phyloP scores from a whole-genome alignment of 345 rosid species.

The Nephelium lappaceum region DNA sequence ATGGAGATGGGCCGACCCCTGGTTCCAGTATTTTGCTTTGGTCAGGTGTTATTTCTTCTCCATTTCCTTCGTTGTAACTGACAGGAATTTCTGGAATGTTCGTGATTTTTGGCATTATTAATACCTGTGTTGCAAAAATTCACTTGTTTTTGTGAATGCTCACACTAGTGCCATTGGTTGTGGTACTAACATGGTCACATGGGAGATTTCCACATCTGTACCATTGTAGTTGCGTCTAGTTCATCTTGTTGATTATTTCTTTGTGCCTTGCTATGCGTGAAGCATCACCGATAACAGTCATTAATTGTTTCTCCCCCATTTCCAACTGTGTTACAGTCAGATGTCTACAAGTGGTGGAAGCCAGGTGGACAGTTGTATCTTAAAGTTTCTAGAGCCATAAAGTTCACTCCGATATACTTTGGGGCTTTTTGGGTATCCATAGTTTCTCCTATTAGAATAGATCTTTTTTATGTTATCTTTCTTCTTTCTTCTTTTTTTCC shows the following conservation, averaged over 20 bases:
- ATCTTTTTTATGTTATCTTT: not conserved
- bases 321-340: slow-evolving; percentile 46
- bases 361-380: slow-evolving; percentile 67
- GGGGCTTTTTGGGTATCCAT: slow-evolving; percentile 80
- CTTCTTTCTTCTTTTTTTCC: not conserved
- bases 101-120: not conserved
- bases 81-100: not conserved
- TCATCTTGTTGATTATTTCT: not conserved
- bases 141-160: not conserved
- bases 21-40: slow-evolving; percentile 94
- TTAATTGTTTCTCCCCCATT: slow-evolving; percentile 9
- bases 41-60: slow-evolving; percentile 57
- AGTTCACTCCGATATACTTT: slow-evolving; percentile 76
- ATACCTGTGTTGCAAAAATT: not conserved
- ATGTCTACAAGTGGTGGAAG: slow-evolving; percentile 88
- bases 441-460: not conserved
- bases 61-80: not conserved
- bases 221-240: not conserved
- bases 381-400: slow-evolving; percentile 74
- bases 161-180: not conserved
- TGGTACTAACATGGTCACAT: not conserved
- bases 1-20: slow-evolving; percentile 78
- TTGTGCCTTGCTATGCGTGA: slow-evolving; percentile 1
- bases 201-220: not conserved
- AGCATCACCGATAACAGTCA: slow-evolving; percentile 9